Base-by-base conservation (phyloP, 2,329 filamentous ascomycete genomes). In the Pseudogymnoascus sp. region DNA sequence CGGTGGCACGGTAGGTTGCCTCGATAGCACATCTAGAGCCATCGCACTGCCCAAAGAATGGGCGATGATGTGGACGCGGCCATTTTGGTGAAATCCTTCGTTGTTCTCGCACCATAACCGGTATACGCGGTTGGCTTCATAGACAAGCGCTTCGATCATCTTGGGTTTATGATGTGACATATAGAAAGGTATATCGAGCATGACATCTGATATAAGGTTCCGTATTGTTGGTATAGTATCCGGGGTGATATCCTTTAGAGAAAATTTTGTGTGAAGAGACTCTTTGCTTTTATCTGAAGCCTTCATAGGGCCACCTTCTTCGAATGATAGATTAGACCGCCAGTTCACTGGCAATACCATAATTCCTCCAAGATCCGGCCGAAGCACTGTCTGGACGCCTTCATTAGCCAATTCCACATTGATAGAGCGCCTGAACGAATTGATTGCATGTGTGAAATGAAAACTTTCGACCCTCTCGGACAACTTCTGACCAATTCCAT, bases 131-230 rank as follows among this genome's bases (percentile, higher is more conserved):
- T 99, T 99, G 6, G 94, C 93, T 76, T 99, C 94, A 63, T 82
- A 83, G 40, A 96, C 87, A 57, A 97, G 86, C 1, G 94, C 92
- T 44, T 87, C 82, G 59, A 96, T 89, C 92, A 99, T 97, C 73
- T 92, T 96, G 3, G 87, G 84, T 70, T 97, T 96, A 75, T 97
- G 93, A 63, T 95, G 89, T 0, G 93, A 97, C 76, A 99, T 87
- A 75, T 97, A 99, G 72, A 96, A 97, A 0, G 94, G 94, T 58
- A 99, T 93, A 72, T 99, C 94, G 58, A 97, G 87, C 91, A 99
- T 97, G 68, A 99, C 91, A 72, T 99, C 94, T 41, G 90, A 95
- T 64, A 99, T 95, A 71, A 99, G 85, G 70, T 89, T 90, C 50
- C 94, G 87, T n/a, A 99, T 88, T 0, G 90, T 92, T 0, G 93